Conservation (phyloP, 805 yeast genomes). For the Hanseniaspora mollemarum region DNA sequence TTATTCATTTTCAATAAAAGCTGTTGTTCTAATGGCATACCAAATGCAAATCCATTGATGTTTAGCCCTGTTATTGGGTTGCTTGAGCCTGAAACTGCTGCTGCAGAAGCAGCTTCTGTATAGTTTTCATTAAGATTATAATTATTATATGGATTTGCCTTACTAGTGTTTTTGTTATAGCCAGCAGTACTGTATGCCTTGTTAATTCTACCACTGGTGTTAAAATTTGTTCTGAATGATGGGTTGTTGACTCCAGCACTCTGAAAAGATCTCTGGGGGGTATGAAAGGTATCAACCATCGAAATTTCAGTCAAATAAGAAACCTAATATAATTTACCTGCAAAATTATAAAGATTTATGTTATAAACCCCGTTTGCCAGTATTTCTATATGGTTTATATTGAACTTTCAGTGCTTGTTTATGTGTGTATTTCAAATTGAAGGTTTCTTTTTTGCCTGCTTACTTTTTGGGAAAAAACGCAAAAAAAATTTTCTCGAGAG, state of each 20-base stretch:
- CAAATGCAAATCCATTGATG: slow-evolving; percentile 7
- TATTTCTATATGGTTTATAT: no score
- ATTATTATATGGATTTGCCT: background rate
- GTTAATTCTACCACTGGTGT: background rate
- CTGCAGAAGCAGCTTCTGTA: background rate
- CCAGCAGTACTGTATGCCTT: background rate
- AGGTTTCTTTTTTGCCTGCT: no score
- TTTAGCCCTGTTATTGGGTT: background rate
- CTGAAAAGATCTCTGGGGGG: background rate
- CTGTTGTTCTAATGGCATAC: slow-evolving; percentile 10
- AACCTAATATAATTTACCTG: background rate
- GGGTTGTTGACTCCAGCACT: background rate
- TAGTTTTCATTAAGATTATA: background rate
- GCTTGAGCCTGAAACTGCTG: background rate
- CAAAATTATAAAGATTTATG: no score
- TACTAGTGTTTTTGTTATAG: background rate
- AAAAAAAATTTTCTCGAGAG: no score
- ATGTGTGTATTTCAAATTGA: no score
- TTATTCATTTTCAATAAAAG: slow-evolving; percentile 4
- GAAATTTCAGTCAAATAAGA: background rate
- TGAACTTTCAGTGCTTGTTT: no score
- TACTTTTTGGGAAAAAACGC: no score
- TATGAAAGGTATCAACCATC: background rate
- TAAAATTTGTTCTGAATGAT: background rate
- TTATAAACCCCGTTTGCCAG: no score